phyloP scores from a whole-genome alignment of 495 filamentous ascomycete species.

The Cercophora newfieldiana region DNA sequence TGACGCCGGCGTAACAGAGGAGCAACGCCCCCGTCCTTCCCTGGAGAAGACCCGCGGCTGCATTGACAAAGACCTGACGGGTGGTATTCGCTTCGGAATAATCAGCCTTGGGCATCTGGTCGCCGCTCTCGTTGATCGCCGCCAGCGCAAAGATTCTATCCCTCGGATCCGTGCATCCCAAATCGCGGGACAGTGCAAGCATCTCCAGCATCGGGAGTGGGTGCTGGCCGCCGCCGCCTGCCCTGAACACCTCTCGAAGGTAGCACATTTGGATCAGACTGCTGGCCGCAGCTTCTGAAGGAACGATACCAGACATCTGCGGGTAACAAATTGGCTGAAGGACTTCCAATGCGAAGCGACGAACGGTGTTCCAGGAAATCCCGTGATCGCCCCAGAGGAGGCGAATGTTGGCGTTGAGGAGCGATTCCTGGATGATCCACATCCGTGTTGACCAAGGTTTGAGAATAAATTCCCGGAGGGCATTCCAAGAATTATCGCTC shows the following conservation, averaged over 20 bases:
- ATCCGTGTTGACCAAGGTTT: neutral
- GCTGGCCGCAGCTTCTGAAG: neutral
- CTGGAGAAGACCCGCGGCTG: neutral
- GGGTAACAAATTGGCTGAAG: neutral
- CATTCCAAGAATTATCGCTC: neutral
- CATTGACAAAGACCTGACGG: neutral
- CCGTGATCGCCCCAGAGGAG: neutral
- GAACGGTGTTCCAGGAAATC: neutral
- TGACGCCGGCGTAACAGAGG: neutral
- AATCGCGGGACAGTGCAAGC: neutral
- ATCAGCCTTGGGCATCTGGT: neutral
- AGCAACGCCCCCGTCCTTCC: neutral
- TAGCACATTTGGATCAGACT: neutral
- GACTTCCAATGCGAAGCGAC: neutral
- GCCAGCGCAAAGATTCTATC: neutral
- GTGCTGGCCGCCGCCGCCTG: neutral
- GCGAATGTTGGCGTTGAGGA: neutral
- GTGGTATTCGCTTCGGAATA: neutral
- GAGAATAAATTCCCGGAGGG: neutral
- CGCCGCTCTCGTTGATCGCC: neutral
- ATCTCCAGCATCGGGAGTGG: neutral
- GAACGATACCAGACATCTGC: neutral
- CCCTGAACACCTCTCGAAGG: neutral
- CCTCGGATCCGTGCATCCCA: neutral
- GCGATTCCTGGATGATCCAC: constrained; percentile 5